Percentiles rank a stretch among this genome's conserved stretches.
These are phyloP conservation scores for Russula emetica DNA, from an alignment of 768 basidiomycete genomes.

Conservation along the genomic window DNA sequence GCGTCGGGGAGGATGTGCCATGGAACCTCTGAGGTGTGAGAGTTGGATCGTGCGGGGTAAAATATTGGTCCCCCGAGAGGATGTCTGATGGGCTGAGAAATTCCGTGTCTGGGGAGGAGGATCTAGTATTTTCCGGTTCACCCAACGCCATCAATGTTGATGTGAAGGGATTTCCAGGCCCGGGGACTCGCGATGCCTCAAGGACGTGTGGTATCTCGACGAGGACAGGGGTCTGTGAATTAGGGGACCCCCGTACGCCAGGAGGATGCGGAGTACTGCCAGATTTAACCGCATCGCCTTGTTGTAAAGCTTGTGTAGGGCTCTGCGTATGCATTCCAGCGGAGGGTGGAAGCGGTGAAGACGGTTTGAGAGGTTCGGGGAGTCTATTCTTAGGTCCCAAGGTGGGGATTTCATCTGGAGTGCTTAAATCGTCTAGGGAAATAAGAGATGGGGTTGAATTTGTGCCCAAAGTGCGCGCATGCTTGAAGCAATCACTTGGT, in stretches of 20 bases:
- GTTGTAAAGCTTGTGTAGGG: not conserved
- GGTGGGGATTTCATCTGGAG: constrained; percentile 1
- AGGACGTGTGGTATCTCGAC: not conserved
- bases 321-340: not conserved
- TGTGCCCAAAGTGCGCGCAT: not conserved
- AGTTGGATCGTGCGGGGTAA: constrained; percentile 2
- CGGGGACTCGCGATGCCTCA: not conserved
- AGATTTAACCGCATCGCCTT: not conserved
- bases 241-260: not conserved
- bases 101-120: not conserved
- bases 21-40: constrained; percentile 3
- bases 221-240: not conserved
- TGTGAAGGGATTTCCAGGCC: not conserved
- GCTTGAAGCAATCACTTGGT: not conserved
- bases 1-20: constrained; percentile 7
- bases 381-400: not conserved
- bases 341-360: not conserved
- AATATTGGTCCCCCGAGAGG: constrained; percentile 7
- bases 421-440: not conserved
- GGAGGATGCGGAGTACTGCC: not conserved
- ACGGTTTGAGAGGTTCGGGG: not conserved
- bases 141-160: not conserved
- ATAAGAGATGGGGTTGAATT: constrained; percentile 7
- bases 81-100: constrained; percentile 10
- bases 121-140: not conserved